A percentile compares a stretch with the other conserved stretches of the same genome.
Evolutionary conservation across 495 filamentous ascomycete species (phyloP).

Genomic region (Hypoxylon crocopeplum): DNA sequence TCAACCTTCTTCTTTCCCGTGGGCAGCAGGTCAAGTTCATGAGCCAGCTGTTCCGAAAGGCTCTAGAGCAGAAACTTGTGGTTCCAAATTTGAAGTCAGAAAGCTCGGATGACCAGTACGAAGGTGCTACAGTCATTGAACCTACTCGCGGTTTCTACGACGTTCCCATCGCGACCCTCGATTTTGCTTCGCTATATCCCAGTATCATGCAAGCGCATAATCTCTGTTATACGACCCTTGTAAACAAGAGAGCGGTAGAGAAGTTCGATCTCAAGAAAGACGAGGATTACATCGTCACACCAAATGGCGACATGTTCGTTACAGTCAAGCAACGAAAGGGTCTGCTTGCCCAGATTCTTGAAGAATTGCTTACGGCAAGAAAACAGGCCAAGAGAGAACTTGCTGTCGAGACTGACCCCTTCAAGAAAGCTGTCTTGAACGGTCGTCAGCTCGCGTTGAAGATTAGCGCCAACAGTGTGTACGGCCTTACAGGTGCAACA

Average conservation of each 20-base stretch:
- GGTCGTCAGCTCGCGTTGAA: constrained; percentile 97
- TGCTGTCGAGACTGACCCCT: constrained; percentile 88
- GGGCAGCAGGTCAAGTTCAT: constrained; percentile 98
- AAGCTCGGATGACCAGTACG: constrained; percentile 82
- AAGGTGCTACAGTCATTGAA: constrained; percentile 98
- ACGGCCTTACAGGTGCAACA: constrained; percentile 95
- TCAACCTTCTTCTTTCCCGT: constrained; percentile 89
- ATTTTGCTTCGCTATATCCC: constrained; percentile 98
- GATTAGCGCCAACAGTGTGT: constrained; percentile 96
- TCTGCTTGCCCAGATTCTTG: constrained; percentile 90
- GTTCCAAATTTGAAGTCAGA: constrained; percentile 80
- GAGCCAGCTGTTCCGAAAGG: constrained; percentile 96
- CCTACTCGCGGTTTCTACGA: constrained; percentile 90
- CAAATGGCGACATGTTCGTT: constrained; percentile 91
- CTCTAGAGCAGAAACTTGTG: constrained; percentile 87
- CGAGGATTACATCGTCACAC: constrained; percentile 95
- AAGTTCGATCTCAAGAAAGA: constrained; percentile 76
- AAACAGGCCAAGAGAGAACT: constrained; percentile 93
- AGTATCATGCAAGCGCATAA: constrained; percentile 99
- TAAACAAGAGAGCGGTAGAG: constrained; percentile 81
- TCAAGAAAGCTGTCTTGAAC: constrained; percentile 97
- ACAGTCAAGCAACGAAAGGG: constrained; percentile 90
- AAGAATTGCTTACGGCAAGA: constrained; percentile 86
- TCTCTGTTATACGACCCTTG: constrained; percentile 93
- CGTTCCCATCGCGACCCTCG: constrained; percentile 93